Evolutionary conservation across 805 yeast genomes (phyloP).

Genomic region (Crinitomyces ghanaensis): DNA sequence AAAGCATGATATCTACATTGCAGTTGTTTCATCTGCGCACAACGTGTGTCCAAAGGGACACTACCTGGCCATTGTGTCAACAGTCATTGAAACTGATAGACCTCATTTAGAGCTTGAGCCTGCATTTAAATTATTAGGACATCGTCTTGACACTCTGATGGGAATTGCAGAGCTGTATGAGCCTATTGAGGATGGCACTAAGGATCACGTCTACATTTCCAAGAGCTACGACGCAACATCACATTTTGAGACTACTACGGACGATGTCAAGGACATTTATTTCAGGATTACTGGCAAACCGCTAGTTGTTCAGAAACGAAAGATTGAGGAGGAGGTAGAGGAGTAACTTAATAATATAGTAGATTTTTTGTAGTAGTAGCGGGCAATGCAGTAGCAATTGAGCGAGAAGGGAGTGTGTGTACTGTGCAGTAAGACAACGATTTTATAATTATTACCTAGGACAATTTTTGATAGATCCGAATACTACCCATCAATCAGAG

Average conservation of each 20-base stretch:
- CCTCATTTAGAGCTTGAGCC: slow-evolving; percentile 90
- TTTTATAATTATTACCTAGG: too few relatives aligned
- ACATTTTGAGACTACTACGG: slow-evolving; percentile 93
- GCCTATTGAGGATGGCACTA: slow-evolving; percentile 73
- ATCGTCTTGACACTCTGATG: slow-evolving; percentile 73
- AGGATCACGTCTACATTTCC: slow-evolving; percentile 70
- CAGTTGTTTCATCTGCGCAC: slow-evolving; percentile 80
- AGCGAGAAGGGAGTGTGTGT: too few relatives aligned
- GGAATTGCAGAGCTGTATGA: slow-evolving; percentile 87
- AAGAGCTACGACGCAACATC: slow-evolving; percentile 89
- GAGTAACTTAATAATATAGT: background rate
- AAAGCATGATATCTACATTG: slow-evolving; percentile 88
- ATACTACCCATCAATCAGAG: too few relatives aligned
- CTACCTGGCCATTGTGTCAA: slow-evolving; percentile 86
- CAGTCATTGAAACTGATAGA: slow-evolving; percentile 83
- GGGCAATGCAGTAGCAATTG: too few relatives aligned
- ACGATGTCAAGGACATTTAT: slow-evolving; percentile 90
- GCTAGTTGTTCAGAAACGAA: slow-evolving; percentile 69
- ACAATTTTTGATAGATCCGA: too few relatives aligned
- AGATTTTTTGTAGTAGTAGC: too few relatives aligned
- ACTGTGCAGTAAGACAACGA: too few relatives aligned
- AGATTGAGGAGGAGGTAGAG: slow-evolving; percentile 43
- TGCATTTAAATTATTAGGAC: slow-evolving; percentile 83
- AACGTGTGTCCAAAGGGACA: slow-evolving; percentile 83
- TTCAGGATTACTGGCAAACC: slow-evolving; percentile 89